Conservation (phyloP, 75 land plant species). For the Cryptomeria japonica region DNA sequence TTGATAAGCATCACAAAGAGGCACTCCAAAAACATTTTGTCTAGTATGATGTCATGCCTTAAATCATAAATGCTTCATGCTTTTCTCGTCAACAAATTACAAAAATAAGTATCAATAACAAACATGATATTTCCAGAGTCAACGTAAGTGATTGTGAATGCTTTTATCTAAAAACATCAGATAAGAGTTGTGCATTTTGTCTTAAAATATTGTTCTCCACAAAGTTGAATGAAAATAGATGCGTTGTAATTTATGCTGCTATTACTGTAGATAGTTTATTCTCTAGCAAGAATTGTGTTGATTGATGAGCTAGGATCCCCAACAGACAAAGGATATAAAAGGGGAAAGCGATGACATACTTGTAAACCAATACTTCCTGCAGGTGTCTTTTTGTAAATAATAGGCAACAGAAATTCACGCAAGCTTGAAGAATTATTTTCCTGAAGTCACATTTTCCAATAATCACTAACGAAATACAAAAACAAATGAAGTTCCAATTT, state of each 20-base stretch:
- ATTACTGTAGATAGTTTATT: background rate
- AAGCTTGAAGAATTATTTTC: conserved; percentile 92
- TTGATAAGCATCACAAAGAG: no score
- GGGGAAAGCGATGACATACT: conserved; percentile 24
- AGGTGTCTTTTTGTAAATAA: conserved; percentile 44
- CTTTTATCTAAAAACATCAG: no score
- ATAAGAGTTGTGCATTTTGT: no score
- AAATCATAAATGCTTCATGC: no score
- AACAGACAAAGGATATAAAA: background rate
- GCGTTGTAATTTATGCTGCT: background rate
- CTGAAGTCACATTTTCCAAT: conserved; percentile 34
- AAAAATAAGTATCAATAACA: no score
- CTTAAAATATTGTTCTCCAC: background rate
- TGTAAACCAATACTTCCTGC: conserved; percentile 74
- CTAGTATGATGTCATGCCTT: no score
- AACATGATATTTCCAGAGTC: no score
- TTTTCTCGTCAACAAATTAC: no score
- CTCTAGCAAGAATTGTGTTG: background rate
- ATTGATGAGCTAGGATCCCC: background rate
- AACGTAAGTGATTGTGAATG: no score
- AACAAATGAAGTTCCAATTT: background rate
- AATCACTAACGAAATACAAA: background rate
- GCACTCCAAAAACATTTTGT: no score
- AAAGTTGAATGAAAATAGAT: background rate
- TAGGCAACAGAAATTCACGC: conserved; percentile 75